These are phyloP conservation scores for Marasmius oreades DNA, from an alignment of 1,284 basidiomycete species.

Conservation along the genomic window DNA sequence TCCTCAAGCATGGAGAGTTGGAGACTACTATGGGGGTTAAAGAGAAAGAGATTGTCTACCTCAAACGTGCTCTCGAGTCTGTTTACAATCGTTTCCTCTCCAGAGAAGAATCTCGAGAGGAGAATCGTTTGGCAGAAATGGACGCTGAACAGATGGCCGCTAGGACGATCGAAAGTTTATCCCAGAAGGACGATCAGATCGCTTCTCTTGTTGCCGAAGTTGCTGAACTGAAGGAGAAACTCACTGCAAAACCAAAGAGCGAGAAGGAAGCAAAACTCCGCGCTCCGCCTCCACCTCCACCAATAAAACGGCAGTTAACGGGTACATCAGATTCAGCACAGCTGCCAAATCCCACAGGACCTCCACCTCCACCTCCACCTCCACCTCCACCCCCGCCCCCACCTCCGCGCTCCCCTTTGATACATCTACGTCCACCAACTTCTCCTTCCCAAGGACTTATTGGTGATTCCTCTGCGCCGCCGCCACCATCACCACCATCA, in stretches of 20 bases:
- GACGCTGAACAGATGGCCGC: constrained; percentile 73
- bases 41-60: constrained; percentile 71
- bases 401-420: constrained; percentile 5
- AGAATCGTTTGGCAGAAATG: constrained; percentile 44
- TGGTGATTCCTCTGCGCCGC: constrained; percentile 21
- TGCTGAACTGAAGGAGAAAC: constrained; percentile 45
- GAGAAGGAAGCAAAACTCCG: constrained; percentile 72
- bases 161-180: constrained; percentile 66
- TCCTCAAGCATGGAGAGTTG: constrained; percentile 50
- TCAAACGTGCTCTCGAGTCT: constrained; percentile 82
- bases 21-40: constrained; percentile 49
- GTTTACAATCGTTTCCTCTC: constrained; percentile 76
- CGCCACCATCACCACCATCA: constrained; percentile 14
- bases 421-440: constrained; percentile 19
- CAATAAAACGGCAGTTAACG: constrained; percentile 1
- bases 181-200: constrained; percentile 72
- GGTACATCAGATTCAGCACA: constrained; percentile 16
- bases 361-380: constrained; percentile 22
- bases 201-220: constrained; percentile 49
- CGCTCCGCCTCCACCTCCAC: constrained; percentile 56
- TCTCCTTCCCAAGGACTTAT: constrained; percentile 22
- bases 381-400: constrained; percentile 12
- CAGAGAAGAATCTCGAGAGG: constrained; percentile 44
- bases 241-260: constrained; percentile 51
- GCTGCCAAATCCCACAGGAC: constrained; percentile 22